Percentiles rank a stretch among this genome's conserved stretches.
phyloP scores from a whole-genome alignment of 257 asterid genomes.

The Nicotiana attenuata region DNA sequence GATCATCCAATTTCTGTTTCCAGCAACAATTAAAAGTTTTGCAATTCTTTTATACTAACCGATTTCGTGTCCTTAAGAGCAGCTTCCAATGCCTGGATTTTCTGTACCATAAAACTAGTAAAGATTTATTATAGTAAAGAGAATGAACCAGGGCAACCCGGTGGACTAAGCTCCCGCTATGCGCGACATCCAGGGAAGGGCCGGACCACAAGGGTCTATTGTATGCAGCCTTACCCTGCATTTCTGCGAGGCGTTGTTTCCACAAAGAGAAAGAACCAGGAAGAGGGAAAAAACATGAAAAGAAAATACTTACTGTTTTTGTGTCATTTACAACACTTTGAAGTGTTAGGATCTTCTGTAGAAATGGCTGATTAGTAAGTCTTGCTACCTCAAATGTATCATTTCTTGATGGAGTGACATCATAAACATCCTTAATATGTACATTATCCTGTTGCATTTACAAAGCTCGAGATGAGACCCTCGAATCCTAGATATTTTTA shows the following conservation, averaged over 20 bases:
- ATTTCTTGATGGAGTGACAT: slow-evolving; percentile 14
- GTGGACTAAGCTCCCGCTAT: too few species aligned
- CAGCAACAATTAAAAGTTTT: neutral
- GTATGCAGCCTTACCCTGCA: too few species aligned
- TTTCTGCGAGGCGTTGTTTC: too few species aligned
- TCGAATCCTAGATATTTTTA: neutral
- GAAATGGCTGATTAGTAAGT: slow-evolving; percentile 5
- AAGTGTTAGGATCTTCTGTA: slow-evolving; percentile 37
- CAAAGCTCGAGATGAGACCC: neutral
- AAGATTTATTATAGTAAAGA: neutral
- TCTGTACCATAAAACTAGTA: slow-evolving; percentile 25
- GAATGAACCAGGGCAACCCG: neutral
- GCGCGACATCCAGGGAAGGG: too few species aligned
- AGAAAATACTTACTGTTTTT: slow-evolving; percentile 30
- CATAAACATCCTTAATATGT: slow-evolving; percentile 23
- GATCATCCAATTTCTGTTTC: neutral
- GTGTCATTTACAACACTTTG: slow-evolving; percentile 42
- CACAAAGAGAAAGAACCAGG: neutral
- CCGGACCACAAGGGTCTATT: too few species aligned
- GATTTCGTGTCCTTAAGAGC: slow-evolving; percentile 53
- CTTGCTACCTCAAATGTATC: neutral
- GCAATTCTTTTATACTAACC: slow-evolving; percentile 31
- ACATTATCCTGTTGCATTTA: slow-evolving; percentile 33
- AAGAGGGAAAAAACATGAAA: neutral
- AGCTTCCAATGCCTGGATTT: slow-evolving; percentile 51